phyloP scores from a whole-genome alignment of 2,329 filamentous ascomycete genomes.

The Trichothecium roseum region DNA sequence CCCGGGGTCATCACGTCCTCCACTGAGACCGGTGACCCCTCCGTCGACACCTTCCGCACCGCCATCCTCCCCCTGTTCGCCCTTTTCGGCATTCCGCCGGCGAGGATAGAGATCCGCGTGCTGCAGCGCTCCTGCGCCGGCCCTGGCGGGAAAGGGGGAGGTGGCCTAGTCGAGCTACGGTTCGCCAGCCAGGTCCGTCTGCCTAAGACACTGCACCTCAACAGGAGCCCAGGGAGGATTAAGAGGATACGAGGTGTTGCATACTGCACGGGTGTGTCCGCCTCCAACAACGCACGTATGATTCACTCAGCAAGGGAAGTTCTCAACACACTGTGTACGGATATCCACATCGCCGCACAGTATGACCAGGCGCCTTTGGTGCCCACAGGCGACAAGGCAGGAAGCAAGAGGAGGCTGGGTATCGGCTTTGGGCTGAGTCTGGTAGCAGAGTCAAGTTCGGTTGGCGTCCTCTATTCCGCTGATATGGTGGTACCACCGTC shows the following conservation, averaged over 20 bases:
- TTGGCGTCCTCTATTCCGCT: constrained; percentile 75
- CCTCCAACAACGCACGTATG: constrained; percentile 89
- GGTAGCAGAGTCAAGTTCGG: constrained; percentile 81
- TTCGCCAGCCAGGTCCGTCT: constrained; percentile 90
- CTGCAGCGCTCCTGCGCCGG: constrained; percentile 71
- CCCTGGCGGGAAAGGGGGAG: constrained; percentile 65
- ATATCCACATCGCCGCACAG: constrained; percentile 81
- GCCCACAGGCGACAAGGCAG: constrained; percentile 40
- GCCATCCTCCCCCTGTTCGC: constrained; percentile 84
- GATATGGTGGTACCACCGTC: constrained; percentile 66
- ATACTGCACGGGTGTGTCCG: constrained; percentile 84
- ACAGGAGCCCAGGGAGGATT: constrained; percentile 71
- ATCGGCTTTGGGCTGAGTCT: constrained; percentile 87
- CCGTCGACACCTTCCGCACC: constrained; percentile 86
- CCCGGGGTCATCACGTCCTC: constrained; percentile 86
- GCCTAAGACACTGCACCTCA: constrained; percentile 85
- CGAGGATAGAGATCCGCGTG: constrained; percentile 77
- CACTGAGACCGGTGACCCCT: constrained; percentile 76
- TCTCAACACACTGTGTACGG: constrained; percentile 73
- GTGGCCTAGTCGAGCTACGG: constrained; percentile 83
- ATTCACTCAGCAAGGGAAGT: constrained; percentile 83
- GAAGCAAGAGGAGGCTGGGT: constrained; percentile 56
- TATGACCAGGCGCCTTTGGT: constrained; percentile 59
- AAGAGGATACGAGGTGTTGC: constrained; percentile 87
- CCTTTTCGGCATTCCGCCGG: constrained; percentile 72